Evolutionary conservation across 768 basidiomycete species (phyloP).

Genomic region (Russula vinacea): DNA sequence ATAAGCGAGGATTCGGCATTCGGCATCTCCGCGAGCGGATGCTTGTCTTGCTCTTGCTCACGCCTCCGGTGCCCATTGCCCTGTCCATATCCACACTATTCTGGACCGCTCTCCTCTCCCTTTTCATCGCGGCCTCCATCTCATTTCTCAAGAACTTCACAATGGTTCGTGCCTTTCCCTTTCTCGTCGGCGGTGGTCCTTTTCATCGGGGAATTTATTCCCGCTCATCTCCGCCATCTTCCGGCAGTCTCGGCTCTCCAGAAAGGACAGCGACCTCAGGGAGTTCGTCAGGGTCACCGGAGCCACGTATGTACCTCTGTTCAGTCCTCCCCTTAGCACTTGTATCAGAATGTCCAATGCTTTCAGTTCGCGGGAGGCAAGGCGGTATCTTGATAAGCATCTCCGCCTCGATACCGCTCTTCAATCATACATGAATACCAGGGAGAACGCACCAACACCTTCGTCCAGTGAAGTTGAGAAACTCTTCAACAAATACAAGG

Average conservation of each 20-base stretch:
- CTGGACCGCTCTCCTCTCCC: constrained; percentile 6
- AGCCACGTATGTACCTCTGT: constrained; percentile 22
- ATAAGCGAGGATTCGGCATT: not conserved
- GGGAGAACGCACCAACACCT: constrained; percentile 32
- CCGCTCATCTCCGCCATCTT: constrained; percentile 2
- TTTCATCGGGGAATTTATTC: not conserved
- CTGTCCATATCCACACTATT: constrained; percentile 4
- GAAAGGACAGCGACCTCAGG: constrained; percentile 21
- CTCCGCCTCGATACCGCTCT: constrained; percentile 69
- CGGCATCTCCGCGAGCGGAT: not conserved
- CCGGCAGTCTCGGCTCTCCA: constrained; percentile 22
- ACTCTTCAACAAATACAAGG: constrained; percentile 46
- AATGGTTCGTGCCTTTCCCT: constrained; percentile 16
- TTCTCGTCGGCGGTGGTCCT: no score
- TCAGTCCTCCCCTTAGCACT: not conserved
- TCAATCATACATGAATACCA: constrained; percentile 68
- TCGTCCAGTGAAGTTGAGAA: constrained; percentile 39
- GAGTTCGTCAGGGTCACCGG: constrained; percentile 25
- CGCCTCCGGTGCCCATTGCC: constrained; percentile 5
- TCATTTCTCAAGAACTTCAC: constrained; percentile 10
- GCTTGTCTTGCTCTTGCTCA: constrained; percentile 2
- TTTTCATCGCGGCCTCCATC: constrained; percentile 11
- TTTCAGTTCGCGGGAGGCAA: constrained; percentile 51
- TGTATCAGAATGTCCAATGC: not conserved
- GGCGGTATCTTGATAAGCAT: constrained; percentile 64